Conservation (phyloP, 164 flowering plant species). For the Vitis amurensis region DNA sequence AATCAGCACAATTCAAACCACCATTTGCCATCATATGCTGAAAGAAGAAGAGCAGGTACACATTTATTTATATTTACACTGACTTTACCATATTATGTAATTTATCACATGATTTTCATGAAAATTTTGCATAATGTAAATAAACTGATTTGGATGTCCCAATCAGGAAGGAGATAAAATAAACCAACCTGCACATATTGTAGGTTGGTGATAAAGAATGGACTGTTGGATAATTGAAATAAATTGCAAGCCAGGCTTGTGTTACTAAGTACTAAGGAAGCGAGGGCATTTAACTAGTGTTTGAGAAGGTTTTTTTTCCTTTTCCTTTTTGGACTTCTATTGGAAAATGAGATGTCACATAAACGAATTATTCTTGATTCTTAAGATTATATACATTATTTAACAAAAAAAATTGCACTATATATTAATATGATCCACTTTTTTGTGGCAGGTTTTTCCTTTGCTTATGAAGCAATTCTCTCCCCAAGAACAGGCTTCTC, state of each 20-base stretch:
- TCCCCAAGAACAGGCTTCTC: slow-evolving; percentile 66
- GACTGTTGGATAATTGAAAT: not conserved
- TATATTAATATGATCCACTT: too few species aligned
- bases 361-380: not conserved
- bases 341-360: not conserved
- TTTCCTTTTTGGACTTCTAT: too few species aligned
- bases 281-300: not conserved
- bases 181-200: not conserved
- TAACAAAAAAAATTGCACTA: too few species aligned
- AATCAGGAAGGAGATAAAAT: not conserved
- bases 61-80: not conserved
- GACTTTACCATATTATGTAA: not conserved
- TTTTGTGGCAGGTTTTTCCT: slow-evolving; percentile 70
- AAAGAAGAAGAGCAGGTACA: slow-evolving; percentile 91
- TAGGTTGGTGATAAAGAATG: not conserved
- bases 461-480: slow-evolving; percentile 60
- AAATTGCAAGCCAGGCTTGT: not conserved
- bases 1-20: slow-evolving; percentile 48
- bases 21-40: slow-evolving; percentile 72
- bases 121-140: not conserved
- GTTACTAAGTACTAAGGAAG: too few species aligned
- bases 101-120: not conserved
- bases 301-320: not conserved
- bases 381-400: not conserved
- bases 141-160: not conserved